These are phyloP conservation scores for Ascobolus immersus DNA, from an alignment of 495 filamentous ascomycete species.

Conservation along the genomic window DNA sequence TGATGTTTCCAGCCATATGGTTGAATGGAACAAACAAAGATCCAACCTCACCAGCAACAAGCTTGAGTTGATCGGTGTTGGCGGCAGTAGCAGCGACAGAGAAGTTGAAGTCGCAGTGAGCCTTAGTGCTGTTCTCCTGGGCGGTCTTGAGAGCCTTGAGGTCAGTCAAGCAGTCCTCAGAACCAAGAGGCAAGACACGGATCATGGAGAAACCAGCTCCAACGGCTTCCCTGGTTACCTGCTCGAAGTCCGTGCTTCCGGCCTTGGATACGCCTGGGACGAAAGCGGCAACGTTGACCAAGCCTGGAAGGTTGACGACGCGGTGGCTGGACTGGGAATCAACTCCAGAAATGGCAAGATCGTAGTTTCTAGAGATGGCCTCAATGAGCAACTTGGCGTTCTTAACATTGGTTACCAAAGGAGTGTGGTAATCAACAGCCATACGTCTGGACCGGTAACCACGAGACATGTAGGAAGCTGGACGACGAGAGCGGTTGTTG, in stretches of 20 bases:
- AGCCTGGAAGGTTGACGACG: slow-evolving; percentile 45
- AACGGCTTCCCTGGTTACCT: slow-evolving; percentile 47
- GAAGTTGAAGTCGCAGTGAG: slow-evolving; percentile 65
- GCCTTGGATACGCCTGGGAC: slow-evolving; percentile 43
- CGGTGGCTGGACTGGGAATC: slow-evolving; percentile 80
- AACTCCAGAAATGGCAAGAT: slow-evolving; percentile 50
- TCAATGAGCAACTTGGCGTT: slow-evolving; percentile 95
- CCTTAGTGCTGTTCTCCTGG: slow-evolving; percentile 46
- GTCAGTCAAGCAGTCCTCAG: slow-evolving; percentile 47
- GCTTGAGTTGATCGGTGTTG: slow-evolving; percentile 50
- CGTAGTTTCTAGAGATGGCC: slow-evolving; percentile 67
- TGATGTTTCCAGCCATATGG: slow-evolving; percentile 63
- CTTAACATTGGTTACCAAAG: slow-evolving; percentile 94
- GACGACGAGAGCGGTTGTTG: slow-evolving; percentile 84
- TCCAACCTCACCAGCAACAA: slow-evolving; percentile 48
- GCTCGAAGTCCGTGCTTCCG: slow-evolving; percentile 42
- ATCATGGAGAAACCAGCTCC: slow-evolving; percentile 65
- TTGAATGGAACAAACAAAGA: slow-evolving; percentile 78
- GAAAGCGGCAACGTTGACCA: slow-evolving; percentile 60
- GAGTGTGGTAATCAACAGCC: slow-evolving; percentile 97
- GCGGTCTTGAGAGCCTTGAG: slow-evolving; percentile 45
- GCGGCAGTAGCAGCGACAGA: slow-evolving; percentile 55
- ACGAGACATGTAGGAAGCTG: slow-evolving; percentile 94
- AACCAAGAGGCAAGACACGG: slow-evolving; percentile 51
- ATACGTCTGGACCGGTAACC: slow-evolving; percentile 87